Conservation (phyloP, 2,329 filamentous ascomycete genomes). For the Colletotrichum cereale region DNA sequence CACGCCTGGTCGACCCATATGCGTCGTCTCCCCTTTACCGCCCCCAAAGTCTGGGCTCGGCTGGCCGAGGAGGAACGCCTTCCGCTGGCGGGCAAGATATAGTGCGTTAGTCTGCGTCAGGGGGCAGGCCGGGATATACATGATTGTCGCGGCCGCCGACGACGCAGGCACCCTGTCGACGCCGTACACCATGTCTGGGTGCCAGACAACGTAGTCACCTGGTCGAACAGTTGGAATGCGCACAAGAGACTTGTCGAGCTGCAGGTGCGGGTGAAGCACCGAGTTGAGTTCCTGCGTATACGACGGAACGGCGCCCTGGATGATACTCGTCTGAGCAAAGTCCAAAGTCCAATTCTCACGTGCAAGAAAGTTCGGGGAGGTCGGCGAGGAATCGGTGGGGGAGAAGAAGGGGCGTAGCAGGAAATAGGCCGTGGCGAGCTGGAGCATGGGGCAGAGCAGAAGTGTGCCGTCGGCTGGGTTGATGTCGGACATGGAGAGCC, state of each 20-base stretch:
- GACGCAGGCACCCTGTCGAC: conserved; percentile 65
- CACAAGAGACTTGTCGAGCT: conserved; percentile 76
- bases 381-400: conserved; percentile 51
- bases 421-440: conserved; percentile 81
- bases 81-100: conserved; percentile 67
- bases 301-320: conserved; percentile 79
- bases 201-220: conserved; percentile 83
- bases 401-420: conserved; percentile 82
- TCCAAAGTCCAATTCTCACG: conserved; percentile 69
- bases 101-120: conserved; percentile 70
- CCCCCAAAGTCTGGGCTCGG: conserved; percentile 56
- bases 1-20: conserved; percentile 51
- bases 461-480: conserved; percentile 79
- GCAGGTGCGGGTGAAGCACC: conserved; percentile 78
- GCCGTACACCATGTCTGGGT: conserved; percentile 77
- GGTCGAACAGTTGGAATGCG: conserved; percentile 76
- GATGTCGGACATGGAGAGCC: conserved; percentile 66
- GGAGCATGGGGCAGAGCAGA: conserved; percentile 73
- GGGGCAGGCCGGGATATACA: conserved; percentile 57
- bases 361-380: conserved; percentile 53
- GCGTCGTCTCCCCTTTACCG: conserved; percentile 50
- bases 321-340: conserved; percentile 57
- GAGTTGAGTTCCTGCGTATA: conserved; percentile 78
- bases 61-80: conserved; percentile 56
- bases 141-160: conserved; percentile 45